Evolutionary conservation across 2,329 filamentous ascomycete species (phyloP).

Genomic region (Chlorencoelia australis): DNA sequence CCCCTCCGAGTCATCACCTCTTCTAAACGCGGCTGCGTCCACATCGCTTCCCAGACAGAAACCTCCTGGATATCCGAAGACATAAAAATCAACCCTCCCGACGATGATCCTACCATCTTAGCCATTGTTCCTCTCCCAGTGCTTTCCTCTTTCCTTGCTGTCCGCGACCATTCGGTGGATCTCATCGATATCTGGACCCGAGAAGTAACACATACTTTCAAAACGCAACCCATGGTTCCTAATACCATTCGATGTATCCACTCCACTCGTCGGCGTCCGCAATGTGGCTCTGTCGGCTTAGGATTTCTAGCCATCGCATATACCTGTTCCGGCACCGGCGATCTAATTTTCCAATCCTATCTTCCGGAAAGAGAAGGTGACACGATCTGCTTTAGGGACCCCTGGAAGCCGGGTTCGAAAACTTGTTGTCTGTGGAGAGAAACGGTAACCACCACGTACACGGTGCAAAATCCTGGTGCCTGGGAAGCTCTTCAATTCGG

Average conservation of each 20-base stretch:
- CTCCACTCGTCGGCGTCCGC: slow-evolving; percentile 39
- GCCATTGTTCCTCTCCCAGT: slow-evolving; percentile 49
- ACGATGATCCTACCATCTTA: slow-evolving; percentile 36
- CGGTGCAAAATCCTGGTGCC: slow-evolving; percentile 49
- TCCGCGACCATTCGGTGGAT: slow-evolving; percentile 45
- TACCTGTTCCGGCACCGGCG: slow-evolving; percentile 45
- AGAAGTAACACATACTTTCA: slow-evolving; percentile 51
- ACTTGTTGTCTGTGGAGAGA: slow-evolving; percentile 42
- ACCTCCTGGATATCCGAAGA: slow-evolving; percentile 41
- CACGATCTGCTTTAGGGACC: slow-evolving; percentile 46
- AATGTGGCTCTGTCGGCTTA: slow-evolving; percentile 46
- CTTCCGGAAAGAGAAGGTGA: slow-evolving; percentile 41
- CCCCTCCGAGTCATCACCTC: slow-evolving; percentile 35
- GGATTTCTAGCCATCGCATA: slow-evolving; percentile 57
- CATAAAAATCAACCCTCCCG: slow-evolving; percentile 29
- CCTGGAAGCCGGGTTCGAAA: slow-evolving; percentile 30
- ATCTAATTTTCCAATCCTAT: slow-evolving; percentile 57
- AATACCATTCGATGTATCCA: slow-evolving; percentile 52
- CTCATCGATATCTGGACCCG: slow-evolving; percentile 49
- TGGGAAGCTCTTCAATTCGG: slow-evolving; percentile 55
- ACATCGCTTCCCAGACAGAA: slow-evolving; percentile 35
- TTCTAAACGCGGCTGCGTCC: slow-evolving; percentile 40
- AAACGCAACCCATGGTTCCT: slow-evolving; percentile 46
- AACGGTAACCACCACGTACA: slow-evolving; percentile 40
- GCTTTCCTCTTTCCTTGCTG: slow-evolving; percentile 50